Evolutionary conservation across 73 alveolate genomes (phyloP).

Genomic region (Paramecium octaurelia): DNA sequence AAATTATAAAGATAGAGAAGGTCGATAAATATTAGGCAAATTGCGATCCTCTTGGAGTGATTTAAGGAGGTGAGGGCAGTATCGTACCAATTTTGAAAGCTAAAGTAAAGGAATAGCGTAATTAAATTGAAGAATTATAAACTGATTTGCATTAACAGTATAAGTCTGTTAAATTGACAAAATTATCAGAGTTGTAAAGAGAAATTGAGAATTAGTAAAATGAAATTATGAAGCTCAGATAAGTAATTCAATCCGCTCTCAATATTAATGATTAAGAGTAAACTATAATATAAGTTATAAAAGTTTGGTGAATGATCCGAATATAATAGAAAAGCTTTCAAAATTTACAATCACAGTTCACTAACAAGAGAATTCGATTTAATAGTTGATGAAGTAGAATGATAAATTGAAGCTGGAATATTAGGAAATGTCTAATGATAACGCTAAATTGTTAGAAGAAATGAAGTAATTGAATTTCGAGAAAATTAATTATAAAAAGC

Average conservation of each 20-base stretch:
- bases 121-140: background rate
- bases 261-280: conserved; percentile 32
- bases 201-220: background rate
- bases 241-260: background rate
- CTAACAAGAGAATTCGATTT: background rate
- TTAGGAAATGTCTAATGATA: background rate
- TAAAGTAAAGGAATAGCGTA: background rate
- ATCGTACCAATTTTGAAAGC: conserved; percentile 34
- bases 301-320: conserved; percentile 27
- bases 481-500: background rate
- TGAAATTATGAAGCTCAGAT: conserved; percentile 1
- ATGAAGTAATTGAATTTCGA: background rate
- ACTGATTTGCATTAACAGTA: background rate
- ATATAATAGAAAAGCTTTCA: background rate
- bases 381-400: background rate
- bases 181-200: background rate
- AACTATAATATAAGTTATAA: background rate
- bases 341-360: background rate
- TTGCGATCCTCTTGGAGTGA: background rate
- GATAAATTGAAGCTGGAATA: background rate
- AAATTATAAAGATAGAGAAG: background rate
- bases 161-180: conserved; percentile 38
- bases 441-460: background rate
- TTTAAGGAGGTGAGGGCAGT: background rate
- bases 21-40: background rate